phyloP scores from a whole-genome alignment of 768 basidiomycete species.

The Tylopilus rubrobrunneus region DNA sequence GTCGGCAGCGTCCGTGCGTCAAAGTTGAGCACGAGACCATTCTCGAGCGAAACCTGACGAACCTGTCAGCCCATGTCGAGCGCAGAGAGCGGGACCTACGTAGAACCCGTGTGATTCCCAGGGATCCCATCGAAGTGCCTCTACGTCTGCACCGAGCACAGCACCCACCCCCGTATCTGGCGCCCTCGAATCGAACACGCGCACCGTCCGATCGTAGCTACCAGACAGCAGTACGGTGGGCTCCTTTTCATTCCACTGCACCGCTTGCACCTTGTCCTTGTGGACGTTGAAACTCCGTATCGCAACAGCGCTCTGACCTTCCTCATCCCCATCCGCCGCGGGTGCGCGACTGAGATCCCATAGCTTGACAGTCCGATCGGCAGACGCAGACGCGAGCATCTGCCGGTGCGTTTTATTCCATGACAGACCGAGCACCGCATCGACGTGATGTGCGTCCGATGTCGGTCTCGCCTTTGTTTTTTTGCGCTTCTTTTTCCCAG shows the following conservation, averaged over 20 bases:
- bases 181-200: slow-evolving; percentile 88
- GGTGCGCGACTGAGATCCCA: slow-evolving; percentile 88
- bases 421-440: slow-evolving; percentile 86
- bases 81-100: slow-evolving; percentile 42
- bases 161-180: slow-evolving; percentile 82
- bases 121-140: slow-evolving; percentile 93
- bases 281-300: slow-evolving; percentile 83
- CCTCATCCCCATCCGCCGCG: slow-evolving; percentile 43
- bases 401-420: slow-evolving; percentile 94
- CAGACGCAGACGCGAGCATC: slow-evolving; percentile 85
- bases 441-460: slow-evolving; percentile 78
- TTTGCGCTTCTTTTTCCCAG: slow-evolving; percentile 95
- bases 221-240: slow-evolving; percentile 90
- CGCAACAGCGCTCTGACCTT: slow-evolving; percentile 45
- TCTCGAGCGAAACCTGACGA: slow-evolving; percentile 87
- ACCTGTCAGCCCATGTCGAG: neutral
- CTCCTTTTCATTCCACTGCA: slow-evolving; percentile 90
- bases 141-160: slow-evolving; percentile 85
- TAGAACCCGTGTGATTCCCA: slow-evolving; percentile 88
- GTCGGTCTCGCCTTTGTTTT: slow-evolving; percentile 65
- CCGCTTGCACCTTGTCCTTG: slow-evolving; percentile 93
- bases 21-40: slow-evolving; percentile 89
- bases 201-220: slow-evolving; percentile 92
- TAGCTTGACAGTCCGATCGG: slow-evolving; percentile 93
- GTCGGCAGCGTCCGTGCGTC: slow-evolving; percentile 83